Evolutionary conservation across 805 yeast genomes (phyloP).

Genomic region (Candida stauntonica): DNA sequence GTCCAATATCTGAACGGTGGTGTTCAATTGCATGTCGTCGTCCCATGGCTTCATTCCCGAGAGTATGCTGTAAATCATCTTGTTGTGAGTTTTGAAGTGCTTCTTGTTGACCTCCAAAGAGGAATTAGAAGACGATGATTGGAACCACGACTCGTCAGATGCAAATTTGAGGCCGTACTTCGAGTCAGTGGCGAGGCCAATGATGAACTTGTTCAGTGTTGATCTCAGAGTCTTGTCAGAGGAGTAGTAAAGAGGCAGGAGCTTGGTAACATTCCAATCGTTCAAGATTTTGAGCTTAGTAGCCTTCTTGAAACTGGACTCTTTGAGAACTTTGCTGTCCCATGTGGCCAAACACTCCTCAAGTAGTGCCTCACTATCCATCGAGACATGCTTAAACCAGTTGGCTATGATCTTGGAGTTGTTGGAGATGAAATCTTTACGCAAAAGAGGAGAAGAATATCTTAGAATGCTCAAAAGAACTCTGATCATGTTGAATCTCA

Average conservation of each 20-base stretch:
- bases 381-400: slow-evolving; percentile 59
- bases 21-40: slow-evolving; percentile 54
- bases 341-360: slow-evolving; percentile 42
- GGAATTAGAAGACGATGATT: slow-evolving; percentile 24
- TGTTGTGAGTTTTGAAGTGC: slow-evolving; percentile 60
- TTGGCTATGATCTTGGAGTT: slow-evolving; percentile 55
- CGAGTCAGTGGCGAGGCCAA: slow-evolving; percentile 44
- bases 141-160: slow-evolving; percentile 51
- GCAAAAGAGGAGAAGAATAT: slow-evolving; percentile 45
- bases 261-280: slow-evolving; percentile 62
- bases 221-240: slow-evolving; percentile 33
- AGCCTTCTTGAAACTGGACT: slow-evolving; percentile 55
- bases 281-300: slow-evolving; percentile 74
- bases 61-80: slow-evolving; percentile 56
- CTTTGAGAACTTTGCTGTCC: slow-evolving; percentile 49
- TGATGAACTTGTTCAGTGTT: slow-evolving; percentile 43
- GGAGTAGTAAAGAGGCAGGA: slow-evolving; percentile 49
- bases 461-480: slow-evolving; percentile 56
- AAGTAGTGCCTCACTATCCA: slow-evolving; percentile 47
- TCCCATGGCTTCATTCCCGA: slow-evolving; percentile 79
- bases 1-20: slow-evolving; percentile 46
- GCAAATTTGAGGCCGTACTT: slow-evolving; percentile 42
- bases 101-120: slow-evolving; percentile 43
- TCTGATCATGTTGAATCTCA: slow-evolving; percentile 54
- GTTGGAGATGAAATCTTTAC: slow-evolving; percentile 60